Base-by-base conservation (phyloP, 2,329 filamentous ascomycete genomes). In the Colletotrichum sp. region DNA sequence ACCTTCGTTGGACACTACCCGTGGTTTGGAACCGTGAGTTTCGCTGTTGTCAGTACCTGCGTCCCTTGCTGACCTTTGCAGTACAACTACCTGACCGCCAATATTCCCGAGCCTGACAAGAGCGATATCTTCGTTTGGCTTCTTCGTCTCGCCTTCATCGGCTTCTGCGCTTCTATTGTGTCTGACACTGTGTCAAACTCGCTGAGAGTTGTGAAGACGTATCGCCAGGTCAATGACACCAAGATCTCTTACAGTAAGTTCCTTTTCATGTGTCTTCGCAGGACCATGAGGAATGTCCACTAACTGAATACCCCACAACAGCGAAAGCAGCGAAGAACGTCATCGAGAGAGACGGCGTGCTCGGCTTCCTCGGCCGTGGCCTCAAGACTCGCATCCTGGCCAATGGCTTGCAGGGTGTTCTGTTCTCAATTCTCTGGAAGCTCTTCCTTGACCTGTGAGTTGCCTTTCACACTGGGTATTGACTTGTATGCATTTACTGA, bases 351-450 rank as follows among this genome's bases (percentile, higher is more conserved):
- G 87, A 89, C 32, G 87, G 87, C 0, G 68, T 89, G 1, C 63
- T 78, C 1, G 87, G 87, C 0, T 81, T 89, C 0, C 81, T 89
- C 16, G 87, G 87, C 0, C 85, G 87, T 26, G 87, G 87, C 2
- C 83, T 89, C 34, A 85, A 84, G 79, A 89, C 87, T 0, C 84
- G 87, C 9, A 89, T 89, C 8, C 74, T 89, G n/a, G 85, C 85
- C 77, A 89, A 89, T 67, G 87, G 87, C 0, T 77, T 89, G 3
- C 87, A 89, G 68, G 86, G 87, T 0, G 78, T 89, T 5, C 22
- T 89, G 5, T 89, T 89, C 67, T 88, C 86, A 5, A 88, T 89
- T 18, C 77, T 89, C 2, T 89, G 87, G 87, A 89, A 88, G 68
- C 75, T 89, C 1, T 88, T 89, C 73, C 79, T 89, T 13, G 87